These are phyloP conservation scores for Hortiboletus campestris DNA, from an alignment of 768 basidiomycete species.

Conservation along the genomic window DNA sequence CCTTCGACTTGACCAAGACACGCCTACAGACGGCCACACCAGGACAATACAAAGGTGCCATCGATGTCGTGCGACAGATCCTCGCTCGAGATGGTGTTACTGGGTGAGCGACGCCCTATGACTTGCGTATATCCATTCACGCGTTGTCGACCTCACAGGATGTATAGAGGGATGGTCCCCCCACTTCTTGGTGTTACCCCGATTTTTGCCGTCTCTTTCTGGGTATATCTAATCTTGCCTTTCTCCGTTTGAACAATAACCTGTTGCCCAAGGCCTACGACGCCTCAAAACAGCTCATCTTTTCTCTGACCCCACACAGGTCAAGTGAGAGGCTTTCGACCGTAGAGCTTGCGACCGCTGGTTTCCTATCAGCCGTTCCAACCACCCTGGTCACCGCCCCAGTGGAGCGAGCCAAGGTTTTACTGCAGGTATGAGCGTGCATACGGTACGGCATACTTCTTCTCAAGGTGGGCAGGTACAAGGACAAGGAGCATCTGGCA, in stretches of 20 bases:
- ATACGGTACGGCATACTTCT: background rate
- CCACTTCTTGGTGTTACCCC: slow-evolving; percentile 94
- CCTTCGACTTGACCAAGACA: slow-evolving; percentile 97
- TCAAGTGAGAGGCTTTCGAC: slow-evolving; percentile 60
- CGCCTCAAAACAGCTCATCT: slow-evolving; percentile 84
- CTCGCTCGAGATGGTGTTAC: slow-evolving; percentile 86
- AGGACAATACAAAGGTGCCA: slow-evolving; percentile 85
- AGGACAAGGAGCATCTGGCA: slow-evolving; percentile 74
- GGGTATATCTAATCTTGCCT: slow-evolving; percentile 50
- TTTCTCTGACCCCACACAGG: slow-evolving; percentile 75
- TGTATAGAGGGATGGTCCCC: slow-evolving; percentile 93
- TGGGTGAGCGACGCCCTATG: slow-evolving; percentile 54
- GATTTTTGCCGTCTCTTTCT: slow-evolving; percentile 97
- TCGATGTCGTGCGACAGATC: slow-evolving; percentile 92
- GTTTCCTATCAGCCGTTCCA: slow-evolving; percentile 92
- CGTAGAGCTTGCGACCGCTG: slow-evolving; percentile 84
- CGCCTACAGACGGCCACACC: slow-evolving; percentile 88
- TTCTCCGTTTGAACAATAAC: slow-evolving; percentile 7
- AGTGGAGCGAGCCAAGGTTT: slow-evolving; percentile 94
- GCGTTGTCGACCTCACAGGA: slow-evolving; percentile 37
- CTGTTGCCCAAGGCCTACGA: slow-evolving; percentile 74
- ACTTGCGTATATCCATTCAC: background rate
- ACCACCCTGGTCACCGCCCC: slow-evolving; percentile 92
- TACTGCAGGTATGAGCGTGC: slow-evolving; percentile 67
- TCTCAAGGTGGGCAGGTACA: slow-evolving; percentile 57